phyloP scores from a whole-genome alignment of 2,329 filamentous ascomycete genomes.

The Pseudocercospora pini-densiflorae region DNA sequence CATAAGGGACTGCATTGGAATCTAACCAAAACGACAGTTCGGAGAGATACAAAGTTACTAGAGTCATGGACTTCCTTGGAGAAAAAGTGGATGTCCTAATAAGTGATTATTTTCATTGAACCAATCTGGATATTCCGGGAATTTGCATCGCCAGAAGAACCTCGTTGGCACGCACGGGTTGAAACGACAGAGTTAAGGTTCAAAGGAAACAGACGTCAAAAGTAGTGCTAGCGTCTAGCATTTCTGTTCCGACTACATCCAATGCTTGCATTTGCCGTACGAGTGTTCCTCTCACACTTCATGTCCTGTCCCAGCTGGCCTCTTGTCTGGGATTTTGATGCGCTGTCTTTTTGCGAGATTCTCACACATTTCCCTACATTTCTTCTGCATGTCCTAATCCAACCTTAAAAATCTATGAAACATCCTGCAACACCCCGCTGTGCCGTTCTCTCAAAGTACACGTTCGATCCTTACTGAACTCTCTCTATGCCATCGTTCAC shows the following conservation, averaged over 20 bases:
- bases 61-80: conserved; percentile 4
- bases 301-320: neutral
- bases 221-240: neutral
- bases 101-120: neutral
- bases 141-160: neutral
- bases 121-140: conserved; percentile 3
- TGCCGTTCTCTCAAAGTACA: conserved; percentile 8
- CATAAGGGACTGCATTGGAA: neutral
- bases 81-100: neutral
- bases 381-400: conserved; percentile 6
- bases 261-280: conserved; percentile 5
- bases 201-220: conserved; percentile 6
- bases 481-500: conserved; percentile 4
- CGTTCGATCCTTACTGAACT: conserved; percentile 6
- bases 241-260: conserved; percentile 11
- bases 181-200: conserved; percentile 6
- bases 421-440: conserved; percentile 17
- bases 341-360: conserved; percentile 6
- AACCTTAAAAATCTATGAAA: conserved; percentile 22
- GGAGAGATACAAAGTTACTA: neutral
- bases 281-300: neutral
- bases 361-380: conserved; percentile 2
- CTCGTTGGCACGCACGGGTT: neutral
- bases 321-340: conserved; percentile 4
- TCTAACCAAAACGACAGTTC: conserved; percentile 5